Evolutionary conservation across 176 grass and related monocot species (phyloP), one percentile per base, ranked within the genome.

Genomic region (Oryza coarctata): DNA sequence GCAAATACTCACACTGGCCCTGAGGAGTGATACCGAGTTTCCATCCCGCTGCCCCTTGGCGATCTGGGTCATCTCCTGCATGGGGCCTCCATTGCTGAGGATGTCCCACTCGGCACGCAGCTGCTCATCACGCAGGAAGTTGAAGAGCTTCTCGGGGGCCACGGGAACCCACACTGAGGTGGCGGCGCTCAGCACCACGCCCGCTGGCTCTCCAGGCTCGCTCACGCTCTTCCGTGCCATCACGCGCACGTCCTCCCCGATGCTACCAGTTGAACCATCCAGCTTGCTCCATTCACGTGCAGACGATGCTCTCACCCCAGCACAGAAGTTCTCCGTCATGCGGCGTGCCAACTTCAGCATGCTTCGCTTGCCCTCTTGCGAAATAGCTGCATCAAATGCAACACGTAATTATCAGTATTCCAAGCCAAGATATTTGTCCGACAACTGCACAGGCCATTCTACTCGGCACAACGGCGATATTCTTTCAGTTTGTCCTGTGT

Each of bases 21-120:
- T 90, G 41, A 98, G 92, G 29, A 98, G 90, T 35, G 95, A 95
- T 43, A 98, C 95, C 0, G 95, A 92, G 73, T 95, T 98, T 28
- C 95, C 95, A 43, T 89, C 79, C 80, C 86, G 82, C 68, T 98
- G 90, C 1, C 92, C 95, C 86, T 95, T 98, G 50, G 95, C 90
- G 25, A 98, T 93, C 64, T 86, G 91, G 3, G 95, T 69, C 90
- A 98, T 95, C 86, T 90, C 92, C 68, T 98, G 93, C 96, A 98
- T 98, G 2, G 96, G 96, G 41, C 93, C 96, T 67, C 92, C 94
- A 18, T 97, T 94, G 81, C 86, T 91, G 63, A 97, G 88, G 57
- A 97, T 94, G 30, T 97, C 94, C 94, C 94, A 97, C 64, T 97
- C 85, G 0, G 89, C 91, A 5, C 94, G 94, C 71, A 91, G 69